A percentile compares a stretch with the other conserved stretches of the same genome.
Evolutionary conservation across 345 rosid species (phyloP).

Genomic region (Euphorbia tirucalli): DNA sequence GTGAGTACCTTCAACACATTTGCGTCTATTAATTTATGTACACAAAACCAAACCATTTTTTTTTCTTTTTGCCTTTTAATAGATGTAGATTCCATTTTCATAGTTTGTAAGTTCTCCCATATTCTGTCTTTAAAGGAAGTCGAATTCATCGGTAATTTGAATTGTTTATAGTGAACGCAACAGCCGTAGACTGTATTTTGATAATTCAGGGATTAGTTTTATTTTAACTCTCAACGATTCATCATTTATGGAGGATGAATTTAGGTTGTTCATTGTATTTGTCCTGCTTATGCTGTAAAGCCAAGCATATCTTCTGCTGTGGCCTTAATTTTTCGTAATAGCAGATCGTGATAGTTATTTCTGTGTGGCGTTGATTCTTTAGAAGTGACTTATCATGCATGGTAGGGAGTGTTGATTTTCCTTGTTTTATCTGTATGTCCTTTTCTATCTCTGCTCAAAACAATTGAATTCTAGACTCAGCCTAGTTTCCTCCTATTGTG

Average conservation of each 20-base stretch:
- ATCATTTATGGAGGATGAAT: neutral
- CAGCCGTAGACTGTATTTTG: neutral
- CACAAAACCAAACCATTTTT: neutral
- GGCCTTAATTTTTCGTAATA: too few species aligned
- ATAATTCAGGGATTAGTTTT: neutral
- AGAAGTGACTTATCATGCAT: neutral
- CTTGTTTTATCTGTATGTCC: neutral
- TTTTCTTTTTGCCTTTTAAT: neutral
- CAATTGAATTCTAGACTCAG: neutral
- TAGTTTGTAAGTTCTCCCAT: neutral
- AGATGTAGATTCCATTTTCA: neutral
- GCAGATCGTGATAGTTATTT: neutral
- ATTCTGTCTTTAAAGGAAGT: neutral
- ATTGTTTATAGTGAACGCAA: neutral
- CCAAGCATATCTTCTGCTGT: neutral
- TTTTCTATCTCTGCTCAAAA: neutral
- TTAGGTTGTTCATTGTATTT: neutral
- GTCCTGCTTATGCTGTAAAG: neutral
- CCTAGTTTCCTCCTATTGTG: conserved; percentile 1
- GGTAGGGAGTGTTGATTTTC: neutral
- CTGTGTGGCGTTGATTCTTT: neutral
- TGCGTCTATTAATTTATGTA: neutral
- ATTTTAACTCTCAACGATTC: neutral
- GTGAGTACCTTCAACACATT: conserved; percentile 38
- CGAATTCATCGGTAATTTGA: neutral